phyloP scores from a whole-genome alignment of 1,284 basidiomycete species.

The Pholiota adiposa region DNA sequence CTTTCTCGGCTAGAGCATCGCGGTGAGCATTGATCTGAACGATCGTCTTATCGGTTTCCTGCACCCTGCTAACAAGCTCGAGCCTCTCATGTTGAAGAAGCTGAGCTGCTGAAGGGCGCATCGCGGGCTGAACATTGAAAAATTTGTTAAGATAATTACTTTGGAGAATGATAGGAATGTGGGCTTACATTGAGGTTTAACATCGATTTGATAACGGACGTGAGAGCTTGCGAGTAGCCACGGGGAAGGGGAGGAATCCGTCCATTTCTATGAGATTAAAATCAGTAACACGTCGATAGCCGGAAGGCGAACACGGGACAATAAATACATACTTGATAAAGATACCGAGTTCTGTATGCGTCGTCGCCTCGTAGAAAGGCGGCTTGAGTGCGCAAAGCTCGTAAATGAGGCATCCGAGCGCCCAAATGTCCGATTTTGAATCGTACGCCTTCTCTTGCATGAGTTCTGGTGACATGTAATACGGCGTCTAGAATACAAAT shows the following conservation, averaged over 20 bases:
- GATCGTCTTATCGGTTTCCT: conserved; percentile 80
- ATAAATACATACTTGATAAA: conserved; percentile 65
- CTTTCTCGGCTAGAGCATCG: conserved; percentile 54
- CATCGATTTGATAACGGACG: conserved; percentile 84
- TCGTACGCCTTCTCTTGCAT: conserved; percentile 97
- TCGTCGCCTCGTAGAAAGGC: conserved; percentile 90
- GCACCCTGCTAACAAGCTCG: conserved; percentile 72
- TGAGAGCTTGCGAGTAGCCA: conserved; percentile 76
- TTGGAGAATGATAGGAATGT: background rate
- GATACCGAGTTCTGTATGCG: conserved; percentile 82
- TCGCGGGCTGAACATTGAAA: conserved; percentile 61
- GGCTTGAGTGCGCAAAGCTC: conserved; percentile 93
- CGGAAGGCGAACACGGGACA: conserved; percentile 2
- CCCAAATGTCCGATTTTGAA: conserved; percentile 98
- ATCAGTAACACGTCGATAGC: background rate
- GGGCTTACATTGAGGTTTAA: conserved; percentile 73
- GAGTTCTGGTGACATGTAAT: conserved; percentile 98
- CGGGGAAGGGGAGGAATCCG: conserved; percentile 85
- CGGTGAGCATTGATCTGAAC: conserved; percentile 66
- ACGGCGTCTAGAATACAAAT: conserved; percentile 88
- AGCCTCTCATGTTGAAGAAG: conserved; percentile 79
- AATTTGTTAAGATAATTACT: too few species aligned
- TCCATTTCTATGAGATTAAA: conserved; percentile 59
- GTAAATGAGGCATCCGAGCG: conserved; percentile 93
- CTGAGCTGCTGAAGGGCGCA: conserved; percentile 81